phyloP scores from a whole-genome alignment of 805 yeast genomes.

The Lachancea cidri region DNA sequence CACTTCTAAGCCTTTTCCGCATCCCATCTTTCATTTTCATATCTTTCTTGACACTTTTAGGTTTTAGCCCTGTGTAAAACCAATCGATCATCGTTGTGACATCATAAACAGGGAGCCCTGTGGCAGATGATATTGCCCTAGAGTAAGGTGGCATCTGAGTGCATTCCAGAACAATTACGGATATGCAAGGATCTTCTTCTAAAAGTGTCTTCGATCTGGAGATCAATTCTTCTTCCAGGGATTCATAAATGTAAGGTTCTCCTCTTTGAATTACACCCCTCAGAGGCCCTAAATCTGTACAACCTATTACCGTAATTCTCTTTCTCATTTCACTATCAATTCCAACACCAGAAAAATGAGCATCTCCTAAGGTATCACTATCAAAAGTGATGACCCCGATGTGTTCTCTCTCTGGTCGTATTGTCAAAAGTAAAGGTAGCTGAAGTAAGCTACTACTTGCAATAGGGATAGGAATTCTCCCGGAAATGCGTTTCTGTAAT shows the following conservation, averaged over 20 bases:
- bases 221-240: slow-evolving; percentile 26
- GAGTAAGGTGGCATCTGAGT: slow-evolving; percentile 36
- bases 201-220: slow-evolving; percentile 19
- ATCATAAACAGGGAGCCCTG: slow-evolving; percentile 32
- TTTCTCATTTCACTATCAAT: slow-evolving; percentile 20
- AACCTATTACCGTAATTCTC: slow-evolving; percentile 20
- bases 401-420: slow-evolving; percentile 19
- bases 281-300: slow-evolving; percentile 20
- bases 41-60: slow-evolving; percentile 21
- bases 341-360: slow-evolving; percentile 31
- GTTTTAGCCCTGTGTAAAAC: slow-evolving; percentile 28
- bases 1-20: slow-evolving; percentile 24
- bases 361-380: slow-evolving; percentile 18
- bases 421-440: slow-evolving; percentile 23
- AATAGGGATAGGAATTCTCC: slow-evolving; percentile 27
- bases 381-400: slow-evolving; percentile 33
- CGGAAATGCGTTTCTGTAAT: slow-evolving; percentile 23
- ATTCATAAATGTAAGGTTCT: slow-evolving; percentile 22
- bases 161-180: slow-evolving; percentile 33
- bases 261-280: slow-evolving; percentile 25
- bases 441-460: slow-evolving; percentile 32
- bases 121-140: slow-evolving; percentile 24
- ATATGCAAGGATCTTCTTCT: slow-evolving; percentile 18
- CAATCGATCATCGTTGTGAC: slow-evolving; percentile 32
- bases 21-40: slow-evolving; percentile 18